Evolutionary conservation across 208 protist genomes (phyloP), one percentile per base, ranked within the genome.

Genomic region (Acanthamoeba rhysodes): DNA sequence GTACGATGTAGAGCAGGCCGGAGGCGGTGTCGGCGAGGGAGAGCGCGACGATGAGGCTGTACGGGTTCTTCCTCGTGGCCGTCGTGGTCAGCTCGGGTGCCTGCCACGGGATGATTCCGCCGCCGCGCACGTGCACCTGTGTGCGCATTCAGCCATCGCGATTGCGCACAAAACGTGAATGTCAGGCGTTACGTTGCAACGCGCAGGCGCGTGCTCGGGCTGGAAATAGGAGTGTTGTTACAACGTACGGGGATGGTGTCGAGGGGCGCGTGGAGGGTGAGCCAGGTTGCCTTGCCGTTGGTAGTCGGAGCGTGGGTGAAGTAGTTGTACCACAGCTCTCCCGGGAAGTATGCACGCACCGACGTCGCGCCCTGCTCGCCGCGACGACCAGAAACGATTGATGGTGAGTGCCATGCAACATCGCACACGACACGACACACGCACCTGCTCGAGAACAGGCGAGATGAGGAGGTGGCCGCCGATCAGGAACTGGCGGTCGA

Each of bases 401-500:
- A 2, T 34, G 12, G 27, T 74, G n/a, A 37, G 27, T 74, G 14
- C 10, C 14, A 74, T 6, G 34, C 8, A 4, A 74, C 20, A 32
- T 37, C n/a, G 7, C 18, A 62, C 10, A 62, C 18, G 20, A 62
- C 20, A 27, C 20, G 12, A 66, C 16, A 66, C 8, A 45, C 32
- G 68, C 29, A 85, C 76, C 76, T 76, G 27, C 14, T 94, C 32
- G 27, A 94, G 68, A 20, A 94, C 90, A 24, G 90, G 90, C 45
- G 66, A 96, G 27, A 70, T 45, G 48, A 95, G 68, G 24, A 98
- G 78, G 27, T 41, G n/a, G 37, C 76, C 14, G 55, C 98, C 98
- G 85, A 98, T 45, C 4, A 98, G 66, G 78, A 98, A 98, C 90
- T 98, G 97, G 27, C n/a, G 29, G 64, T 98, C 97, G 90, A 98